Base-by-base conservation (phyloP, 345 rosid genomes). In the Turritis glabra region DNA sequence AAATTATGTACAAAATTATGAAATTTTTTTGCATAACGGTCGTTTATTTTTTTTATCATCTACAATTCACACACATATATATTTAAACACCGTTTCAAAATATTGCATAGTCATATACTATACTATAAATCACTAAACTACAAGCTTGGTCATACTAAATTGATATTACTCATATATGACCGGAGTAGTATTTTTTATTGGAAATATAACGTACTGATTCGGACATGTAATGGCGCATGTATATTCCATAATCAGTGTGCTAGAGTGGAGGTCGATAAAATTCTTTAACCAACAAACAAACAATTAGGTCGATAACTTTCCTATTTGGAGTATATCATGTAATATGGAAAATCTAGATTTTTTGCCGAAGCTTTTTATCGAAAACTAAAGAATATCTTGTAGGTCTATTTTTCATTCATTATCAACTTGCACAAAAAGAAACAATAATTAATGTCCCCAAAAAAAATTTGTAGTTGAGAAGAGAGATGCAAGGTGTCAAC, bases 401-500 rank as follows among this genome's bases (percentile, higher is more conserved):
- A 60, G 51, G 69, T 69, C 54, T 67, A 19, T 19, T 69, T 67
- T 14, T 62, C 40, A 69, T 61, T 33, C 2, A 62, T 43, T 54
- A 51, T 30, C 75, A 69, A 70, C 53, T 70, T 70, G 80, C 66
- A 44, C 43, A 53, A 23, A 2, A 17, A 32, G 0, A 8, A 26
- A 10, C 5, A 38, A 60, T n/a, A 51, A 51, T 52, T n/a, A 65
- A 33, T 74, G 25, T 5, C 3, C 3, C 12, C 11, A 0, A 1
- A 33, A 44, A n/a, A 50, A 69, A 54, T 69, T 38, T 77, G 67
- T 46, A 77, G 80, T 71, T 77, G 72, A 47, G 80, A 77, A 70
- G 75, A 70, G 60, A 47, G 63, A 53, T 26, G 66, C 25, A 76
- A 77, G 54, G 72, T 69, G 80, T 77, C 75, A 64, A 64, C 80